phyloP scores from a whole-genome alignment of 2,329 filamentous ascomycete species.

The Penicillium sp. region DNA sequence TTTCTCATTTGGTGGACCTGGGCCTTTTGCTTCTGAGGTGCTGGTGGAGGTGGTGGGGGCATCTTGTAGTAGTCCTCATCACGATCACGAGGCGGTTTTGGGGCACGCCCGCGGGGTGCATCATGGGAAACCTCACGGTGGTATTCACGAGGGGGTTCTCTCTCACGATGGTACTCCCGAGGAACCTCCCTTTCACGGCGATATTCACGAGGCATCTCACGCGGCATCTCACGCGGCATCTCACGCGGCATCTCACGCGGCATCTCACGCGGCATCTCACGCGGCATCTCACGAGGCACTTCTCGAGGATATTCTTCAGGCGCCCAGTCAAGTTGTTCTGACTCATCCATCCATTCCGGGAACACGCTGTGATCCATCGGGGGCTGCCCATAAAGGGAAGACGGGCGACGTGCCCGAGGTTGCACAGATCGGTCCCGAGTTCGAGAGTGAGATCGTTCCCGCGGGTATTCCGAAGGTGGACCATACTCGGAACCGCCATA shows the following conservation, averaged over 20 bases:
- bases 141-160: slow-evolving; percentile 1
- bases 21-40: slow-evolving; percentile 38
- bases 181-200: background rate
- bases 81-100: slow-evolving; percentile 41
- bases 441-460: slow-evolving; percentile 44
- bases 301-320: slow-evolving; percentile 34
- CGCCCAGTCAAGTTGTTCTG: slow-evolving; percentile 35
- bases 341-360: slow-evolving; percentile 40
- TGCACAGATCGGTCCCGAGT: slow-evolving; percentile 40
- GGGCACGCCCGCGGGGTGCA: slow-evolving; percentile 35
- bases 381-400: slow-evolving; percentile 44
- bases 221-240: slow-evolving; percentile 6
- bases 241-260: slow-evolving; percentile 3
- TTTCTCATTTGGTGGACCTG: slow-evolving; percentile 47
- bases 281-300: slow-evolving; percentile 6
- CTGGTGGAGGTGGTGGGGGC: slow-evolving; percentile 48
- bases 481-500: slow-evolving; percentile 38
- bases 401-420: slow-evolving; percentile 36
- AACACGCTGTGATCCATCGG: slow-evolving; percentile 41
- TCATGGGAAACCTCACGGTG: slow-evolving; percentile 17
- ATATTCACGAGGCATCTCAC: slow-evolving; percentile 1
- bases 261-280: background rate
- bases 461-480: slow-evolving; percentile 38
- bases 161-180: background rate
- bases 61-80: slow-evolving; percentile 53